Evolutionary conservation across 2,329 filamentous ascomycete species (phyloP), one percentile per base, ranked within the genome.

Genomic region (Magnaporthales sp.): DNA sequence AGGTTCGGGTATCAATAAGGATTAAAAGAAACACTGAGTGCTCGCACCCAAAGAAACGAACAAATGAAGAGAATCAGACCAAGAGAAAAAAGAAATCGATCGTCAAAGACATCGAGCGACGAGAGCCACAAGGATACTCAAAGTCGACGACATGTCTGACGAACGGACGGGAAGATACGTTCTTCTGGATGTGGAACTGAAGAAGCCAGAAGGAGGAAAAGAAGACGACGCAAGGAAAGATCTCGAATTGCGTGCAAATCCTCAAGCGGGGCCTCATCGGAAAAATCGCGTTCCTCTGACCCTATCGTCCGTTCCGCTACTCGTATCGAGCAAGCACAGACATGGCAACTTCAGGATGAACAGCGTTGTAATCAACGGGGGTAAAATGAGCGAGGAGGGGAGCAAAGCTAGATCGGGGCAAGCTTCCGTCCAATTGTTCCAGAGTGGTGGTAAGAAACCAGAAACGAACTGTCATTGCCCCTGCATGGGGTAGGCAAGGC

Each of bases 351-450:
- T 51, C 38, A n/a, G 38, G 38, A n/a, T n/a, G 38, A 51, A 51
- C 38, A 51, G 19, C 19, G 38, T 51, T 19, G 38, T 19, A 51
- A 51, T 51, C 38, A 51, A 61, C 15, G 27, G 27, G 27, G 22
- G 58, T 27, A 30, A 61, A 61, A 15, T n/a, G 58, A 61, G 27
- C 24, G 58, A 61, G 58, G 58, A 27, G 24, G 58, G 58, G 24
- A 9, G 7, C 58, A 61, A 30, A 29, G 27, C 24, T 30, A 9
- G 58, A 61, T 61, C 8, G 58, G 65, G 80, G n/a, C 38, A 19
- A 19, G 38, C 38, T 51, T 51, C 38, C 38, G 38, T 51, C 38
- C 38, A 51, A 51, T 51, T 51, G 38, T 51, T 51, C 38, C 15
- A 51, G 38, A 51, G 38, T 51, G 15, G 38, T 51, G 38, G 38